Evolutionary conservation across 73 alveolate genomes (phyloP), one percentile per base, ranked within the genome.

Genomic region (Uronychia setigera): DNA sequence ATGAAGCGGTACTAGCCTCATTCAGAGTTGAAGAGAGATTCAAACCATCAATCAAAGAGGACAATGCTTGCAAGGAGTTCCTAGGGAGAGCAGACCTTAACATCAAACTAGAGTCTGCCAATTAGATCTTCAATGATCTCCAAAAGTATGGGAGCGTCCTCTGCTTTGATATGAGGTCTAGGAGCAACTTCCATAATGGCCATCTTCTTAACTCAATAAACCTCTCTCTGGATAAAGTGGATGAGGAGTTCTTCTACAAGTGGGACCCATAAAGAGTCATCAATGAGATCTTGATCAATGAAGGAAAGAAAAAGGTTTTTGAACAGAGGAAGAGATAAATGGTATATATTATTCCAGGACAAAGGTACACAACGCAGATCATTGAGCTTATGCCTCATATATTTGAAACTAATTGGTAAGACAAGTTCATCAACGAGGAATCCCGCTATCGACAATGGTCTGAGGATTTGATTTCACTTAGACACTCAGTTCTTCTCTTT

Each of bases 181-280:
- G 9, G 34, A 19, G 1, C 31, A 11, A 76, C 33, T 90, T 29
- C 60, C 83, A 85, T 32, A 31, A 67, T 14, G 32, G 86, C 28
- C 92, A 90, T 81, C 29, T 85, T 13, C 82, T 46, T 77, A 59
- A 80, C 32, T 78, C 92, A 58, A 84, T 90, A 14, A 90, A 85
- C 58, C 31, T 90, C 46, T 91, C 95, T 33, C 28, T 85, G 26
- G 85, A 90, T 32, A n/a, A 31, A 0, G 80, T 91, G 76, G 57
- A 85, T 26, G 88, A 60, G 29, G 81, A 80, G 14, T 89, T 85
- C 77, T 90, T 90, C 34, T 9, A 34, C 0, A 84, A 89, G 27
- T 85, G 67, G 58, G 83, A 90, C 76, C 80, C 85, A 11, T 32
- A 67, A 26, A n/a, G 9, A 28, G 33, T 85, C 25, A 46, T 74